Percentiles rank a stretch among this genome's conserved stretches.
phyloP scores from a whole-genome alignment of 2,329 filamentous ascomycete genomes.

The Colletotrichum shisoi region DNA sequence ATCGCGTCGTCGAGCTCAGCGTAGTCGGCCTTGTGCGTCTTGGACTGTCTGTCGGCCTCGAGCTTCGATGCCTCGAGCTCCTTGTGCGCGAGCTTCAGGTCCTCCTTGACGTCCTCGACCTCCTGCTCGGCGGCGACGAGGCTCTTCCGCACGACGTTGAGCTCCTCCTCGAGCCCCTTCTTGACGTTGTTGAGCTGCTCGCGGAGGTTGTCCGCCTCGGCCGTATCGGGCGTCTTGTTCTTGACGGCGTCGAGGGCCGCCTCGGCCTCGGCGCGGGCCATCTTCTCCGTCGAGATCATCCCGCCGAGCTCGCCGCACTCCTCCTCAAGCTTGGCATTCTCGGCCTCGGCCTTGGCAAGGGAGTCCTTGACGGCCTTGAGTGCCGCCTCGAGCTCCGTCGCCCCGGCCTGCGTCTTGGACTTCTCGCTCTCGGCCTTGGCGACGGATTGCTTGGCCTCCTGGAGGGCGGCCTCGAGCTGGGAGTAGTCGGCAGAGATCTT shows the following conservation, averaged over 20 bases:
- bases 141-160: constrained; percentile 48
- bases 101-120: constrained; percentile 47
- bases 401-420: constrained; percentile 57
- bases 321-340: constrained; percentile 55
- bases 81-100: constrained; percentile 60
- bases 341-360: constrained; percentile 46
- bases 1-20: constrained; percentile 70
- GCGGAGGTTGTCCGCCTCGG: constrained; percentile 61
- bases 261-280: constrained; percentile 66
- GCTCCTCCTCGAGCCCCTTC: constrained; percentile 56
- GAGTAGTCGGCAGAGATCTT: constrained; percentile 47
- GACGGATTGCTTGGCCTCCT: constrained; percentile 47
- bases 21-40: constrained; percentile 67
- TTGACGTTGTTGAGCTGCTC: constrained; percentile 59
- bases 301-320: constrained; percentile 61
- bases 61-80: constrained; percentile 62
- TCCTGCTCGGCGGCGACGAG: constrained; percentile 51
- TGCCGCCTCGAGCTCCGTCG: constrained; percentile 55
- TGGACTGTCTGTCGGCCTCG: constrained; percentile 60
- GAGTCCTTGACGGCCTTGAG: constrained; percentile 49
- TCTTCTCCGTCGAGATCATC: constrained; percentile 66
- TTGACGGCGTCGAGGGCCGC: constrained; percentile 67
- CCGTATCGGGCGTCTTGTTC: constrained; percentile 63
- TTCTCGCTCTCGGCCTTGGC: constrained; percentile 49
- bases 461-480: constrained; percentile 49